A percentile compares a stretch with the other conserved stretches of the same genome.
Evolutionary conservation across 441 rosid genomes (phyloP).

Genomic region (Syzygium malaccense): DNA sequence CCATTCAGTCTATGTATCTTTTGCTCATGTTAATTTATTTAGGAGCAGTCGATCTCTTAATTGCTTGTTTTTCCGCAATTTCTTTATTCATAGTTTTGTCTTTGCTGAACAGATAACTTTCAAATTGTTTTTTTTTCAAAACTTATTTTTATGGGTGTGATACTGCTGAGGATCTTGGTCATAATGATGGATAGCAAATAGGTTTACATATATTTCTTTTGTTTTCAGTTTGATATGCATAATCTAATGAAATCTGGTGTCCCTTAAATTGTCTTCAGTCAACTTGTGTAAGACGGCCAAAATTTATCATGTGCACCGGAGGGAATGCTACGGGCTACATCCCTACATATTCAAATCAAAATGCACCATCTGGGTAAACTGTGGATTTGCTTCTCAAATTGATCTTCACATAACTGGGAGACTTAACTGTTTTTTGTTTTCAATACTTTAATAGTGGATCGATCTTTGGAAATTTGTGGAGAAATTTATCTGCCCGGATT

Average conservation of each 20-base stretch:
- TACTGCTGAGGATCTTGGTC: neutral
- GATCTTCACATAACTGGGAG: neutral
- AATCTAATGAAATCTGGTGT: neutral
- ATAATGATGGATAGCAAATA: neutral
- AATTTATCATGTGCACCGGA: conserved; percentile 84
- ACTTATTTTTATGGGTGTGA: neutral
- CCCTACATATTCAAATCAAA: conserved; percentile 63
- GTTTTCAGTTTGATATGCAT: conserved; percentile 1
- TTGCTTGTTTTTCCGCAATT: neutral
- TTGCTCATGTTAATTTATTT: neutral
- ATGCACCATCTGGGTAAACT: conserved; percentile 49
- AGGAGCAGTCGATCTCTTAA: neutral
- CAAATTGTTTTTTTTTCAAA: neutral
- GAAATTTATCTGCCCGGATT: conserved; percentile 83
- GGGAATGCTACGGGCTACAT: conserved; percentile 63
- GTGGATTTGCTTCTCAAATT: neutral
- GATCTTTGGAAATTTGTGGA: conserved; percentile 76
- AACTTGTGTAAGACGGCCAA: conserved; percentile 70
- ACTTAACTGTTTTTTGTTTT: conserved; percentile 2
- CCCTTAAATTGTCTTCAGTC: conserved; percentile 41
- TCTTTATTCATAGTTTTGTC: neutral
- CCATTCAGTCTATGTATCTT: neutral
- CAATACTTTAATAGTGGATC: conserved; percentile 43
- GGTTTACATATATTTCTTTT: neutral
- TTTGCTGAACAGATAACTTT: neutral